These are phyloP conservation scores for Globisporangium sylvaticum DNA, from an alignment of 352 stramenopile species.

Conservation along the genomic window DNA sequence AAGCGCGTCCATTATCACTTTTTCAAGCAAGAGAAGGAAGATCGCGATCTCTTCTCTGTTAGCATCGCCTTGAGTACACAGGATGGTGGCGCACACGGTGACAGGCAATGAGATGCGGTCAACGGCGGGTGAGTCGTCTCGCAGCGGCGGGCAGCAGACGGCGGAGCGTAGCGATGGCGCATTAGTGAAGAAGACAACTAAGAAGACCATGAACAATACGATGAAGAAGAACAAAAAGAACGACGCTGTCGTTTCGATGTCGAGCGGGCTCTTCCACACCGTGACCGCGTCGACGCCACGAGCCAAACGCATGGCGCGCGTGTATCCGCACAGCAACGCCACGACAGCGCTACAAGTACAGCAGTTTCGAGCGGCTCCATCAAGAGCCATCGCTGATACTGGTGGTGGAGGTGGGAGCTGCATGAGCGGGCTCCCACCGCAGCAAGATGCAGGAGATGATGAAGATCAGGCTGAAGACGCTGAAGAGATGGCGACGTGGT, in stretches of 20 bases:
- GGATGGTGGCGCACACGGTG: constrained; percentile 16
- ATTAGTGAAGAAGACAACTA: not conserved
- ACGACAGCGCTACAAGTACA: not conserved
- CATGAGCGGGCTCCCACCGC: not conserved
- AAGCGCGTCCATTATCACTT: not conserved
- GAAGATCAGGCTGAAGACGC: not conserved
- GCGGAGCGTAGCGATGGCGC: not conserved
- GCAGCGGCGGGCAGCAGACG: constrained; percentile 6
- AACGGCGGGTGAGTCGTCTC: too few relatives aligned
- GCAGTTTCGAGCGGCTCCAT: not conserved
- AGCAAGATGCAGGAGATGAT: constrained; percentile 2
- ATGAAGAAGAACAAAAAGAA: not conserved
- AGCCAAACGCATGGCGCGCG: constrained; percentile 27
- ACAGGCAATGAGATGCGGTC: not conserved
- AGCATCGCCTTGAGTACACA: constrained; percentile 1
- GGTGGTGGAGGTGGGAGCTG: not conserved
- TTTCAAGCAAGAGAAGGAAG: not conserved
- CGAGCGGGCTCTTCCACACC: constrained; percentile 36
- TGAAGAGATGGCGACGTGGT: not conserved
- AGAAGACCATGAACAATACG: not conserved
- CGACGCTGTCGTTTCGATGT: not conserved
- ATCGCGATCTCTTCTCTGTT: not conserved
- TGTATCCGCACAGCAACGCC: constrained; percentile 21
- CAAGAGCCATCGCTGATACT: not conserved
- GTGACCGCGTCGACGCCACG: constrained; percentile 53